These are phyloP conservation scores for Blumeria hordei DNA, from an alignment of 2,329 filamentous ascomycete genomes.

Conservation along the genomic window DNA sequence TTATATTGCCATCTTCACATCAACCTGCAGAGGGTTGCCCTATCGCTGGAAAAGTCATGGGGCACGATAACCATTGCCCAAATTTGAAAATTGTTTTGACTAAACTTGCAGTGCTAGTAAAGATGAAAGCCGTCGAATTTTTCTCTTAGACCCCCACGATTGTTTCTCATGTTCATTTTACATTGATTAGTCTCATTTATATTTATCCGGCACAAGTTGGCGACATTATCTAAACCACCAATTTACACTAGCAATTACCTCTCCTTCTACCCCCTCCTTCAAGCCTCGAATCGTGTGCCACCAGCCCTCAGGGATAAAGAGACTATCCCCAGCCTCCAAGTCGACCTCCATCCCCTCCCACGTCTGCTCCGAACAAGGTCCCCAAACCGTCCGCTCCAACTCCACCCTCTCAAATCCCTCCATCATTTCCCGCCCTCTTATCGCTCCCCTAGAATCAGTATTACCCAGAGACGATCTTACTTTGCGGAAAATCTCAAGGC, in stretches of 20 bases:
- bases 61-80: too few relatives aligned
- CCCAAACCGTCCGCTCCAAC: slow-evolving; percentile 52
- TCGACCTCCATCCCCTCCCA: slow-evolving; percentile 16
- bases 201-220: too few relatives aligned
- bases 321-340: slow-evolving; percentile 39
- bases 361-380: slow-evolving; percentile 3
- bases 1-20: neutral
- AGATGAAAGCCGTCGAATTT: too few relatives aligned
- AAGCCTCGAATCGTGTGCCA: slow-evolving; percentile 62
- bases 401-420: slow-evolving; percentile 42
- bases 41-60: too few relatives aligned
- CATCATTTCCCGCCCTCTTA: slow-evolving; percentile 85
- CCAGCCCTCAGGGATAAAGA: slow-evolving; percentile 67
- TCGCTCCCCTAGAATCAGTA: slow-evolving; percentile 15
- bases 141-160: too few relatives aligned
- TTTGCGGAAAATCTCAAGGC: slow-evolving; percentile 35
- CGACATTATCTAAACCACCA: slow-evolving; percentile 5
- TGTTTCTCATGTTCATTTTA: too few relatives aligned
- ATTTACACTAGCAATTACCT: slow-evolving; percentile 23
- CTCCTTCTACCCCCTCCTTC: slow-evolving; percentile 20
- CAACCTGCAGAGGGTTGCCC: too few relatives aligned
- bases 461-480: slow-evolving; percentile 18
- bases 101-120: too few relatives aligned
- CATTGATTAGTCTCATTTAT: too few relatives aligned
- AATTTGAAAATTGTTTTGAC: too few relatives aligned